A percentile compares a stretch with the other conserved stretches of the same genome.
phyloP scores from a whole-genome alignment of 352 stramenopile species.

The Lagenidium giganteum region DNA sequence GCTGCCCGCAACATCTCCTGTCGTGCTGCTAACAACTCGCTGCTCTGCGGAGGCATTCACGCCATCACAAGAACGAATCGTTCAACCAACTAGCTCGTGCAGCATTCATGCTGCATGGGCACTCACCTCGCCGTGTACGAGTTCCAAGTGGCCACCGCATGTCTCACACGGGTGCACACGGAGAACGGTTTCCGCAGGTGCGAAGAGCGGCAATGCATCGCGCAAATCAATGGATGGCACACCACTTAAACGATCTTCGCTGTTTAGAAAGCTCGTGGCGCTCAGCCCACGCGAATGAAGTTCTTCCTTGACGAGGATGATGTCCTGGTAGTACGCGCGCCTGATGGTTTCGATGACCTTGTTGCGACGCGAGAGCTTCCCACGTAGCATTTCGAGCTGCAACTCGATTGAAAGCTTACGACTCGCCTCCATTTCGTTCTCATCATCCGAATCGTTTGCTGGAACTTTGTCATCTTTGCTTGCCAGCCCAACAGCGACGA shows the following conservation, averaged over 20 bases:
- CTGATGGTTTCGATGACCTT: constrained; percentile 71
- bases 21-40: constrained; percentile 55
- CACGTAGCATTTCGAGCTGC: constrained; percentile 63
- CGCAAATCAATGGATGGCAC: constrained; percentile 72
- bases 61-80: too few species aligned
- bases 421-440: constrained; percentile 25
- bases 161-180: constrained; percentile 68
- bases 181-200: constrained; percentile 64
- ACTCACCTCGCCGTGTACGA: constrained; percentile 70
- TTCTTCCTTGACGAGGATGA: constrained; percentile 82
- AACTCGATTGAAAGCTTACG: constrained; percentile 28
- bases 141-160: constrained; percentile 68
- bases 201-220: constrained; percentile 64
- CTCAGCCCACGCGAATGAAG: constrained; percentile 24
- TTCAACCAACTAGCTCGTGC: background rate
- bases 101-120: too few species aligned
- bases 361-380: constrained; percentile 63
- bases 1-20: constrained; percentile 56
- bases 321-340: constrained; percentile 74
- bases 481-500: too few species aligned
- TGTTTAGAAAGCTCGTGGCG: background rate
- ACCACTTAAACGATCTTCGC: constrained; percentile 44
- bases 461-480: too few species aligned
- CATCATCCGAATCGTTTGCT: constrained; percentile 14
- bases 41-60: too few species aligned